These are phyloP conservation scores for Ascosphaera pollenicola DNA, from an alignment of 2,329 filamentous ascomycete species.

Conservation along the genomic window DNA sequence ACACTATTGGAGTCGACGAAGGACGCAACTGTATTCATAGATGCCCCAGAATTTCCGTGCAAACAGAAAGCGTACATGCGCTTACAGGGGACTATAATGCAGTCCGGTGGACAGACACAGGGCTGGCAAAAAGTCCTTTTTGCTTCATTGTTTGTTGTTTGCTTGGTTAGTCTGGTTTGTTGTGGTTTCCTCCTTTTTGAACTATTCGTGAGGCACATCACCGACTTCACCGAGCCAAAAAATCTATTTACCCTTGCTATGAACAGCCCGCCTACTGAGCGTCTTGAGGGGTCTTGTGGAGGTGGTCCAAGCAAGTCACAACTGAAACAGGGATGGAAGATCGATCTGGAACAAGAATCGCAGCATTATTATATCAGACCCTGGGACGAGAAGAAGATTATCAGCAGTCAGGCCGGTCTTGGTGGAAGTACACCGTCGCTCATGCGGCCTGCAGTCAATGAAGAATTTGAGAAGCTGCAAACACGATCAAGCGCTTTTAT, in stretches of 20 bases:
- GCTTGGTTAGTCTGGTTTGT: conserved; percentile 44
- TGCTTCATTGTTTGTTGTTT: conserved; percentile 40
- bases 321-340: conserved; percentile 23
- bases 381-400: not conserved
- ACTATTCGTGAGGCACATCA: conserved; percentile 37
- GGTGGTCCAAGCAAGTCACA: conserved; percentile 30
- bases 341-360: conserved; percentile 23
- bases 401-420: not conserved
- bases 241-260: conserved; percentile 53
- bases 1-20: conserved; percentile 40
- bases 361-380: conserved; percentile 29
- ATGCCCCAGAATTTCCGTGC: too few species aligned
- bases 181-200: conserved; percentile 38
- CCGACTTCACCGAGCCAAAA: conserved; percentile 57
- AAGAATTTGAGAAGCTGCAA: not conserved
- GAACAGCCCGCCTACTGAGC: conserved; percentile 34
- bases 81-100: not conserved
- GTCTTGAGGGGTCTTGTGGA: conserved; percentile 33
- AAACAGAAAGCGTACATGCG: too few species aligned
- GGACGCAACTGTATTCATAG: conserved; percentile 3
- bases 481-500: not conserved
- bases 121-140: conserved; percentile 46
- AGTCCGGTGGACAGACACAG: conserved; percentile 10
- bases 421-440: not conserved
- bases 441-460: not conserved